Evolutionary conservation across 2,329 filamentous ascomycete species (phyloP), one percentile per base, ranked within the genome.

Genomic region (Leptoxyphium fumago): DNA sequence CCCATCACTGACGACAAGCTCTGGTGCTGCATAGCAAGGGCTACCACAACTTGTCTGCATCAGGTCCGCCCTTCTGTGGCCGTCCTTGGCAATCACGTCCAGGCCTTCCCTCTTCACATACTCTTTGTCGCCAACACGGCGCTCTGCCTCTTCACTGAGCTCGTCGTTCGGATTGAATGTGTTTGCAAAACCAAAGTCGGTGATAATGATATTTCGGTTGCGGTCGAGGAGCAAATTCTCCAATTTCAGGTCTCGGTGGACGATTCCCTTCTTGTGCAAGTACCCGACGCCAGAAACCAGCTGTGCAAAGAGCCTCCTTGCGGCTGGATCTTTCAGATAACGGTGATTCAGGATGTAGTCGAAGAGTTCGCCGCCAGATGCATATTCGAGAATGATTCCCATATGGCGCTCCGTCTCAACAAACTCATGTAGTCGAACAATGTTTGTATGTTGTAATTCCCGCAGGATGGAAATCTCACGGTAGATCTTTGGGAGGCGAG

Each of bases 31-130:
- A 64, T 98, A 98, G 60, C 91, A 98, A 7, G 91, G 91, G 64
- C 89, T 96, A 51, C 91, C 91, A 62, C 91, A 98, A 62, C 91
- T 96, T 10, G 91, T 98, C 66, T 95, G 89, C 91, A 98, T 98
- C 58, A 98, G 69, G 67, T 98, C 91, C 32, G 91, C 91, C 56
- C 87, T 79, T 48, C 89, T 76, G 56, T 78, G 73, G 11, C 86
- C 87, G 51, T 84, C 83, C 41, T 53, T 48, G 46, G 54, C 80
- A 34, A 84, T 65, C 55, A 79, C 82, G 62, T 96, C 89, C 41
- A 96, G 70, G n/a, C 85, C 84, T 67, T 83, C 74, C 42, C 80
- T 74, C 67, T 89, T 89, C 48, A 96, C 82, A 58, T 81, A 91
- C 14, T 95, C 88, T 52, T 85, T 83, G 59, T 94, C 89, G 21